phyloP scores from a whole-genome alignment of 106 monocot species.

The Chionographis japonica region DNA sequence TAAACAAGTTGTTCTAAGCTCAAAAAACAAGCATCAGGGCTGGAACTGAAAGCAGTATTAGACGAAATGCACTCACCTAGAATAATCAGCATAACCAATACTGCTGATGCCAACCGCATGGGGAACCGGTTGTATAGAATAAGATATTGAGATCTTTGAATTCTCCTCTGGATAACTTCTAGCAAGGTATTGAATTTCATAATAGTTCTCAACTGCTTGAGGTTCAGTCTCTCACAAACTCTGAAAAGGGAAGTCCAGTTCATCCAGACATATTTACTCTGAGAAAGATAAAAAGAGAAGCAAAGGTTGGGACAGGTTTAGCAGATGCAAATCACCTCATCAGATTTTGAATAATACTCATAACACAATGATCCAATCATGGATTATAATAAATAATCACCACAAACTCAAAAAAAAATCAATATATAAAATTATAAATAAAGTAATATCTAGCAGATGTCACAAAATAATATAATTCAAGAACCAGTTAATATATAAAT shows the following conservation, averaged over 20 bases:
- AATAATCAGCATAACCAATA: slow-evolving; percentile 25
- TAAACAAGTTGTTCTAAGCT: too few species aligned
- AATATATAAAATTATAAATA: too few species aligned
- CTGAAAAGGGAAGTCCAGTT: not conserved
- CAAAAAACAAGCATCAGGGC: too few species aligned
- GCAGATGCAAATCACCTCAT: too few species aligned
- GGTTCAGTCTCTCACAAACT: slow-evolving; percentile 8
- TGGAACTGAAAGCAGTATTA: too few species aligned
- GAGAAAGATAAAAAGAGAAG: not conserved
- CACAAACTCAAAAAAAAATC: too few species aligned
- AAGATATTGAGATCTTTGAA: slow-evolving; percentile 9
- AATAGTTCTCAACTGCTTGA: not conserved
- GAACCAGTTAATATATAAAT: too few species aligned
- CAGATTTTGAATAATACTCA: too few species aligned
- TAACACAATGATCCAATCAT: too few species aligned
- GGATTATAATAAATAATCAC: too few species aligned
- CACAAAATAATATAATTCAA: too few species aligned
- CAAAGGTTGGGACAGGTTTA: not conserved
- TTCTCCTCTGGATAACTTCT: slow-evolving; percentile 6
- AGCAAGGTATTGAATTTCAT: slow-evolving; percentile 5
- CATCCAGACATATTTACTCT: not conserved
- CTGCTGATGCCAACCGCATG: slow-evolving; percentile 9
- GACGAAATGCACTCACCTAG: slow-evolving; percentile 14
- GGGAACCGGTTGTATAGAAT: slow-evolving; percentile 9
- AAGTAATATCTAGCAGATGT: too few species aligned